These are phyloP conservation scores for Crassisporium funariophilum DNA, from an alignment of 768 basidiomycete species.

Conservation along the genomic window DNA sequence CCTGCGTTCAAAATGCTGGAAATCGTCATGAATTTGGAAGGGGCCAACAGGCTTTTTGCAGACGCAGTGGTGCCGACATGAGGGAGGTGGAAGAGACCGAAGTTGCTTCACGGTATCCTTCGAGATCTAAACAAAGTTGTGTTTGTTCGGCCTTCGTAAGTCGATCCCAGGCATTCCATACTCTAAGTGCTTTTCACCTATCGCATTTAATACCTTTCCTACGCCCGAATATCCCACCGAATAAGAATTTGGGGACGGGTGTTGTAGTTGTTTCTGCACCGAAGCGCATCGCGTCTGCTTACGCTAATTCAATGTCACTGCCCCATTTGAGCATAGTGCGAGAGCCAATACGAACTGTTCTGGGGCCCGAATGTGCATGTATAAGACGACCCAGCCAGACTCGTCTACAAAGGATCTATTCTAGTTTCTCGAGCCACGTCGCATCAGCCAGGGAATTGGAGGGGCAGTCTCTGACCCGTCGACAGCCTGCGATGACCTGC, in stretches of 20 bases:
- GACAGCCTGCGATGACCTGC: too few species aligned
- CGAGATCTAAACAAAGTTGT: constrained; percentile 5
- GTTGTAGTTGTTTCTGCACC: constrained; percentile 22
- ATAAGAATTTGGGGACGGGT: constrained; percentile 22
- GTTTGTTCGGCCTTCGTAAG: constrained; percentile 1
- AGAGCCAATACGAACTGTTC: too few species aligned
- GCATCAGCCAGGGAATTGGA: too few species aligned
- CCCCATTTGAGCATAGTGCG: too few species aligned
- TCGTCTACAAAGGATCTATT: too few species aligned
- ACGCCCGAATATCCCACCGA: constrained; percentile 5
- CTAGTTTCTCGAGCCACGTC: too few species aligned
- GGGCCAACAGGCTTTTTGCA: neutral
- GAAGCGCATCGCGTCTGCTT: constrained; percentile 23
- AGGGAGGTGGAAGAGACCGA: constrained; percentile 14
- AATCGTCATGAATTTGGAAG: constrained; percentile 5
- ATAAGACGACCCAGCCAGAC: too few species aligned
- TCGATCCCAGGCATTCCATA: constrained; percentile 2
- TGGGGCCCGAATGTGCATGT: too few species aligned
- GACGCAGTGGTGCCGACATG: neutral
- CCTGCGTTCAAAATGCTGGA: neutral
- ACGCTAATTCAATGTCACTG: constrained; percentile 6
- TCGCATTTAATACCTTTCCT: constrained; percentile 17
- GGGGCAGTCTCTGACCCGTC: too few species aligned
- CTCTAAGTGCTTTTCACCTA: constrained; percentile 15
- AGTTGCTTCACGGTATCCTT: constrained; percentile 14